Conservation (phyloP, 1,139 yeast species). For the Yamadazyma spencermartinsiae region DNA sequence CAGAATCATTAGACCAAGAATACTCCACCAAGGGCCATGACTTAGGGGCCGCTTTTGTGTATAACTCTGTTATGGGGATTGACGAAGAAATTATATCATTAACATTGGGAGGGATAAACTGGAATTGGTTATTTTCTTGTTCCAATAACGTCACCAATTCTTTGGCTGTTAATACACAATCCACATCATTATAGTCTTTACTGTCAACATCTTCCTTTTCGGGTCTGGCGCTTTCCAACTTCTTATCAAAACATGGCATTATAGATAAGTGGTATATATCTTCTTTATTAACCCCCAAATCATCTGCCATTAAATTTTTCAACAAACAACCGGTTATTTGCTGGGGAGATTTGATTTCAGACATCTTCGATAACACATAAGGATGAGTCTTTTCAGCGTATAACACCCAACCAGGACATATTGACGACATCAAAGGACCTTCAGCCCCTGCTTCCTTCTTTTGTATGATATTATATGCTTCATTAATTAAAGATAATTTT, state of each 20-base stretch:
- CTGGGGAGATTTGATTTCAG: slow-evolving; percentile 83
- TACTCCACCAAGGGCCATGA: slow-evolving; percentile 58
- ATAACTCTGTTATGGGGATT: slow-evolving; percentile 23
- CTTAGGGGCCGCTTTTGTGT: slow-evolving; percentile 44
- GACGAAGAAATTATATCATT: slow-evolving; percentile 13
- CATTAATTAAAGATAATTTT: slow-evolving; percentile 62
- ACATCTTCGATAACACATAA: slow-evolving; percentile 61
- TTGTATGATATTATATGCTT: slow-evolving; percentile 50
- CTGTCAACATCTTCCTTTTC: slow-evolving; percentile 38
- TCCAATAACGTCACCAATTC: slow-evolving; percentile 72
- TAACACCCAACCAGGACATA: slow-evolving; percentile 97
- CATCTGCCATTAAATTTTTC: slow-evolving; percentile 54
- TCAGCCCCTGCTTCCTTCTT: slow-evolving; percentile 18
- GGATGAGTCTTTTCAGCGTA: slow-evolving; percentile 97
- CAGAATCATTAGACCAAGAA: slow-evolving; percentile 74
- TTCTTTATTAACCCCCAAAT: slow-evolving; percentile 30
- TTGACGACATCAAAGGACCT: slow-evolving; percentile 58
- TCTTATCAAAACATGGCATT: slow-evolving; percentile 98
- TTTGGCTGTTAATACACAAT: slow-evolving; percentile 89
- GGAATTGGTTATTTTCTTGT: slow-evolving; percentile 37
- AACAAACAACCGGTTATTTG: slow-evolving; percentile 84
- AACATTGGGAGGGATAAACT: slow-evolving; percentile 21
- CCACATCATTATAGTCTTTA: slow-evolving; percentile 57
- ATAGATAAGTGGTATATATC: slow-evolving; percentile 75
- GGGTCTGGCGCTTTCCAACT: slow-evolving; percentile 88